A percentile compares a stretch with the other conserved stretches of the same genome.
Conservation (phyloP, 148 eudicot genomes). For the Camellia lanceoleosa region DNA sequence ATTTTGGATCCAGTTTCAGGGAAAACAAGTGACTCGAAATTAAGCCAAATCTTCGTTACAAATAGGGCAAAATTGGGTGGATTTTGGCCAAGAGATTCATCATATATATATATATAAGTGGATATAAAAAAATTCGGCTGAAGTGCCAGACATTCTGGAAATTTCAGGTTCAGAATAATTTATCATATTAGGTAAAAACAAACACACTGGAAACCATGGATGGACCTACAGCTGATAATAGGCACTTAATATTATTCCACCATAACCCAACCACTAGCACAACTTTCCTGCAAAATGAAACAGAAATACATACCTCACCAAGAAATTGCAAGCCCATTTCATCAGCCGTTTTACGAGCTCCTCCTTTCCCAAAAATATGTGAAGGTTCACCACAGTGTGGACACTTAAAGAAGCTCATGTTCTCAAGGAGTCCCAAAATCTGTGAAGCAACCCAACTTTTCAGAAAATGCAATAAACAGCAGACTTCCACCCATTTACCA, state of each 20-base stretch:
- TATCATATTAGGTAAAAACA: no score
- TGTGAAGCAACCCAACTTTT: slow-evolving; percentile 20
- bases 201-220: no score
- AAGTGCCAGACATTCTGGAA: no score
- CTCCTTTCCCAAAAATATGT: slow-evolving; percentile 84
- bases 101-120: no score
- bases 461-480: background rate
- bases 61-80: no score
- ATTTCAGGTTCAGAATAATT: no score
- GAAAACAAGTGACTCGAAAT: background rate
- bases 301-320: slow-evolving; percentile 61
- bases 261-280: no score
- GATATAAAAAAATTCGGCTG: no score
- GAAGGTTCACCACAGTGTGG: slow-evolving; percentile 77
- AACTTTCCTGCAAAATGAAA: no score
- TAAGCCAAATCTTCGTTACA: no score
- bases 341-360: slow-evolving; percentile 80
- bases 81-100: no score
- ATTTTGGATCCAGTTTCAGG: background rate
- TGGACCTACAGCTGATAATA: no score
- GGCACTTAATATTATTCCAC: background rate
- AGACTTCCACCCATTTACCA: background rate
- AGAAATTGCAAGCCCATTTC: slow-evolving; percentile 71
- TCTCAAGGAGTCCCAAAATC: slow-evolving; percentile 86
- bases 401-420: slow-evolving; percentile 93